Evolutionary conservation across 768 basidiomycete genomes (phyloP), one percentile per base, ranked within the genome.

Genomic region (Amyloporia xantha): DNA sequence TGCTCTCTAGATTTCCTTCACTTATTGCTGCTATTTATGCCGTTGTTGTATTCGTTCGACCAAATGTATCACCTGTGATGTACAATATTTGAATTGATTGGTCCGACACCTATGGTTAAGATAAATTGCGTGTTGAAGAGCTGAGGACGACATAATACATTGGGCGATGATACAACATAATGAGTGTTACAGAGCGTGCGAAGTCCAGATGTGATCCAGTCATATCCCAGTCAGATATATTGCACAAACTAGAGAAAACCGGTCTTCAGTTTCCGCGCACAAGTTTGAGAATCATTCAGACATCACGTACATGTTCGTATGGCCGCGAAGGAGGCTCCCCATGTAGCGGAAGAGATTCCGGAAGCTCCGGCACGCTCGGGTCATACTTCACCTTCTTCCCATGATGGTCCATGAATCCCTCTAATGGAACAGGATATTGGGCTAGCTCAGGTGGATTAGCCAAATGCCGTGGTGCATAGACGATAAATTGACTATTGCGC

Each of bases 391-490:
- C 59, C 28, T 71, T 67, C 7, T 59, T 48, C 3, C 79, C 78
- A 47, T 66, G 55, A 48, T 84, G 74, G 59, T 87, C 74, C 62
- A 62, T 65, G 56, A 79, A 89, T 5, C 79, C 81, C 13, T 73
- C 73, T 12, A 65, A 64, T 52, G 75, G 73, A 1, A 64, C 59
- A 1, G 86, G 86, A 54, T 88, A 86, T 1, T 72, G 65, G 36
- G 67, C 64, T 21, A 89, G 69, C 7, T 89, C 86, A 0, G 59
- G 53, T 1, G 86, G 86, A 55, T 80, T 81, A n/a, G 74, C 71
- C 40, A 64, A 62, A 6, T 71, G 63, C 0, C 61, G 64, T 1
- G 86, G 86, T 6, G 82, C 84, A 48, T 81, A 86, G 25, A 89
- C 84, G 53, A 86, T 69, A 55, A 68, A 81, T 41, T 73, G 72